Evolutionary conservation across 1,139 yeast species (phyloP), one percentile per base, ranked within the genome.

Genomic region (Geotrichum armillariae): DNA sequence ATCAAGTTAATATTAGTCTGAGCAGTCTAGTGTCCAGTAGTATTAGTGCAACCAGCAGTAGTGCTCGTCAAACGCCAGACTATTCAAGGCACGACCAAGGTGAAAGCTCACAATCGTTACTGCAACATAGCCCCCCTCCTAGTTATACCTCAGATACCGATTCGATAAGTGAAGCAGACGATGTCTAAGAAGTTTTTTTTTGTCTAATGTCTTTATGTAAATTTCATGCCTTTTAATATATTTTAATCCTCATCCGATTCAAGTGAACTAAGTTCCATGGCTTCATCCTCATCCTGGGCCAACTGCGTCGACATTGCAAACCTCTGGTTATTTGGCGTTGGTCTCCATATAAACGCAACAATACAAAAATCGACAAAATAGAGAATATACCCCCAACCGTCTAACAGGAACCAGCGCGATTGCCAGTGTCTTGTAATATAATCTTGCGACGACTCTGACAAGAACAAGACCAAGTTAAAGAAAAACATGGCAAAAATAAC

Each of bases 291-390:
- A 54, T 83, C 89, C 35, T 91, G 88, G 27, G 97, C 86, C 49
- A 93, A 74, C 71, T 93, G 98, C 53, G 88, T 89, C 3, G 96
- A 88, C 59, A 91, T 91, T 14, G 98, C 98, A 65, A 93, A 79
- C 80, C 94, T 83, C 63, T 91, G 85, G 57, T 96, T 89, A 38
- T 95, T 89, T 61, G 87, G 95, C 0, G 97, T 90, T 46, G 99
- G 99, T 68, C 99, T 82, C 98, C 98, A 93, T 57, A 93, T 79
- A 75, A 91, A 83, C 9, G 96, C 88, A 59, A 93, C 76, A 6
- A 91, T 80, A 64, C 86, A 78, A 67, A 93, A 91, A 41, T 91
- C 91, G 44, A 83, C 69, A 64, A 86, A 88, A 70, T 89, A 93
- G 14, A 90, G 84, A 42, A 88, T 78, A 53, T 95, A 83, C 35